Evolutionary conservation across 257 asterid genomes (phyloP).

Genomic region (Rauvolfia tetraphylla): DNA sequence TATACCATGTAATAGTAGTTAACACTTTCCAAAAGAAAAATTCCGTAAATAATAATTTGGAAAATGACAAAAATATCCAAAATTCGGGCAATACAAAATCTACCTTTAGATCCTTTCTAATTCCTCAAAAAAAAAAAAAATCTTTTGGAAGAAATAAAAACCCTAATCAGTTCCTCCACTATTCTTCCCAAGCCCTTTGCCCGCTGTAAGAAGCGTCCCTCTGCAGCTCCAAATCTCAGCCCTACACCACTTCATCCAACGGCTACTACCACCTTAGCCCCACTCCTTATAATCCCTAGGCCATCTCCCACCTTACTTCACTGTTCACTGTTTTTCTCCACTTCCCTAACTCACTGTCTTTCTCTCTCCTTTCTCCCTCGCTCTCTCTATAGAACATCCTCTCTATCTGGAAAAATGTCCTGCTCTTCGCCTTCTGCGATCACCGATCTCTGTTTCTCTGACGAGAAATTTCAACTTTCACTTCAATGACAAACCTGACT

Average conservation of each 20-base stretch:
- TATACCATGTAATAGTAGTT: not conserved
- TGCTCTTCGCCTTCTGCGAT: slow-evolving; percentile 1
- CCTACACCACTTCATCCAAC: slow-evolving; percentile 24
- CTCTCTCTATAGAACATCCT: slow-evolving; percentile 14
- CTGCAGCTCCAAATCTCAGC: slow-evolving; percentile 17
- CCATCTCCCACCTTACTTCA: slow-evolving; percentile 13
- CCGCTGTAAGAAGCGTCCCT: slow-evolving; percentile 5
- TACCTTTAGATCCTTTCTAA: slow-evolving; percentile 2
- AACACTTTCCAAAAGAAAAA: not conserved
- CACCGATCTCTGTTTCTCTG: slow-evolving; percentile 13
- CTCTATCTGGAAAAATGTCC: slow-evolving; percentile 25
- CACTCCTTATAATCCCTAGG: slow-evolving; percentile 20
- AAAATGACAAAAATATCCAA: slow-evolving; percentile 12
- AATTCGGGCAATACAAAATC: slow-evolving; percentile 9
- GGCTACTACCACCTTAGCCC: slow-evolving; percentile 6
- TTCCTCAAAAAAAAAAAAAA: too few relatives aligned
- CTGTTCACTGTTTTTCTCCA: slow-evolving; percentile 21
- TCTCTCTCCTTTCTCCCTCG: not conserved
- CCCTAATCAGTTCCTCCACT: slow-evolving; percentile 2
- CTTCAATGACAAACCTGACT: slow-evolving; percentile 9
- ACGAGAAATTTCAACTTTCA: not conserved
- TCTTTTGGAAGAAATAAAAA: slow-evolving; percentile 3
- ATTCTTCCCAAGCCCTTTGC: not conserved
- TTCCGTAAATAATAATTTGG: not conserved
- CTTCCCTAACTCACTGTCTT: not conserved